Evolutionary conservation across 805 yeast species (phyloP), one percentile per base, ranked within the genome.

Genomic region (Blastobotrys parvus): DNA sequence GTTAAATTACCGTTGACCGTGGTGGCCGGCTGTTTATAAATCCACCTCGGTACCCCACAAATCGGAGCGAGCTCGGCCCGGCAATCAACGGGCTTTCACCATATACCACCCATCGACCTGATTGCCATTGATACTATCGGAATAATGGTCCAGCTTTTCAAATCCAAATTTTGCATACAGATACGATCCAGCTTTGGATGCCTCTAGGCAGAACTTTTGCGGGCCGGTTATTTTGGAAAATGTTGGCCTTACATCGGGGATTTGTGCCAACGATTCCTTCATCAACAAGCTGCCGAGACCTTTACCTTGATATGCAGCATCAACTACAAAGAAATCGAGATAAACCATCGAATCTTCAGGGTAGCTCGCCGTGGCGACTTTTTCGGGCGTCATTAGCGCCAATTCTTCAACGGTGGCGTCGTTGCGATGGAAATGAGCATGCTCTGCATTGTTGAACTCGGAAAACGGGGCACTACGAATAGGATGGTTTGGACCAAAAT

Each of bases 281-380:
- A 49, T 35, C 22, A 49, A 36, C 21, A n/a, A 16, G n/a, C 17
- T 11, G 3, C 53, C 53, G 4, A 47, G 45, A 2, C 53, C 53
- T 25, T 40, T 38, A 4, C 47, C 17, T 27, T 49, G 50, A 30
- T 42, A 42, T 11, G 37, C 37, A 6, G 46, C 42, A 22, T 34
- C 16, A 25, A 48, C 34, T 21, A 31, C 32, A 27, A 49, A 49
- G n/a, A 16, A 38, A 7, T 33, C 19, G n/a, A 49, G 41, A 34
- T 47, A 43, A 10, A 19, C 27, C 42, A 42, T 39, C 7, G 30
- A 32, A 7, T 32, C 29, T 4, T 35, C 18, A 3, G 41, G 43
- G 43, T 49, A 49, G 11, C 16, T 27, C n/a, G 30, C 38, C 6
- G 38, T 34, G 25, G 22, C 21, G 13, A 49, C 39, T 33, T 47